These are phyloP conservation scores for Panaeolus papilionaceus DNA, from an alignment of 768 basidiomycete species.

Conservation along the genomic window DNA sequence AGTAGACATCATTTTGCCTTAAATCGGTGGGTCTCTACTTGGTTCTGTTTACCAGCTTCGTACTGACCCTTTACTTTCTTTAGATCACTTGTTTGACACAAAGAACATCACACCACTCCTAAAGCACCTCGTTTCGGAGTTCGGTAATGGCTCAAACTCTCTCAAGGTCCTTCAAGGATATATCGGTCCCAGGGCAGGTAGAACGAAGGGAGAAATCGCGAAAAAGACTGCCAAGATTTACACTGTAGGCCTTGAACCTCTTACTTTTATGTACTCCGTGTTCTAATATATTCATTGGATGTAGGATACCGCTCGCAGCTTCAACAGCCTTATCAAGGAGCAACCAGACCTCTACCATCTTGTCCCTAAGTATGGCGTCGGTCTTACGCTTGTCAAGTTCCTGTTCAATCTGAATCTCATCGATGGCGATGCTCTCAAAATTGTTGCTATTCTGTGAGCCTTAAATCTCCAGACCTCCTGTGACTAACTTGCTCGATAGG, in stretches of 20 bases:
- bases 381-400: background rate
- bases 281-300: background rate
- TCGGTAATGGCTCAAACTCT: background rate
- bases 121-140: background rate
- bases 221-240: background rate
- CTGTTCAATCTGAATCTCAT: background rate
- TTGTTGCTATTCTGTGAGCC: background rate
- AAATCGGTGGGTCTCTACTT: background rate
- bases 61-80: background rate
- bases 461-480: background rate
- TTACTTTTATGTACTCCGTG: background rate
- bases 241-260: background rate
- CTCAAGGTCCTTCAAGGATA: background rate
- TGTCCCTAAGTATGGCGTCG: background rate
- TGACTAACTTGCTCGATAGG: background rate
- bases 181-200: background rate
- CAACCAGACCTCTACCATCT: background rate
- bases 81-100: background rate
- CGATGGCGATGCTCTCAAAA: background rate
- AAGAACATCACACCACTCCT: background rate
- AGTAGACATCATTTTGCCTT: background rate
- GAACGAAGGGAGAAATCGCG: background rate
- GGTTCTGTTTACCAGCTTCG: background rate
- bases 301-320: background rate
- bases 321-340: background rate